Evolutionary conservation across 805 yeast species (phyloP), one percentile per base, ranked within the genome.

Genomic region (Candida glaebosa): DNA sequence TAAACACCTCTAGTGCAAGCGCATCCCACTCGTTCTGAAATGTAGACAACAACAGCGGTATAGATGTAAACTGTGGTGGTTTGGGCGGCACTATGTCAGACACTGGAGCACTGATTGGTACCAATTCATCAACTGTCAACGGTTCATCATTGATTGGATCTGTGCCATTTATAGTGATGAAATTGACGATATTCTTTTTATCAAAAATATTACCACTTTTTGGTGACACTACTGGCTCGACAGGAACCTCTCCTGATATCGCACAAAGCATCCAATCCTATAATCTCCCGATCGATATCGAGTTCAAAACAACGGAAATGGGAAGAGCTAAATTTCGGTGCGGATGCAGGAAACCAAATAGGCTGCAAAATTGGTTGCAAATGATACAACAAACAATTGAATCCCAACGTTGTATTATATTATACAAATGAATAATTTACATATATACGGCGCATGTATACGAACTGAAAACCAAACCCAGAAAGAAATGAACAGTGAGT

Each of bases 11-110:
- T 39, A 90, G 65, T 20, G 91, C 86, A 34, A 87, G 58, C 0
- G 96, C 78, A 56, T 90, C 97, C 89, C 95, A 90, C 60, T 89
- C 96, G 45, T 82, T 79, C 57, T 90, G 96, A 47, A 90, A 78
- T 2, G 84, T 68, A 2, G 87, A 71, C 38, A 90, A 67, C 51
- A 90, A 61, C 3, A 86, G 71, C 0, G 98, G 98, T 22, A 90
- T 86, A 0, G 95, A 84, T 17, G 81, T 76, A 44, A 69, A 54
- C 0, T 74, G 66, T 1, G 84, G 69, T 7, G 71, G 78, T 48
- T 58, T 61, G 4, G 74, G 66, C 3, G 73, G 69, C 0, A 59
- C 58, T 4, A 63, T 41, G 5, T 50, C 37, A 35, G 57, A 20
- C 24, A 41, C 42, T 16, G 51, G 24, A 3, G 53, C 43, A 5